These are phyloP conservation scores for Metschnikowia picachoensis DNA, from an alignment of 805 yeast species.

Conservation along the genomic window DNA sequence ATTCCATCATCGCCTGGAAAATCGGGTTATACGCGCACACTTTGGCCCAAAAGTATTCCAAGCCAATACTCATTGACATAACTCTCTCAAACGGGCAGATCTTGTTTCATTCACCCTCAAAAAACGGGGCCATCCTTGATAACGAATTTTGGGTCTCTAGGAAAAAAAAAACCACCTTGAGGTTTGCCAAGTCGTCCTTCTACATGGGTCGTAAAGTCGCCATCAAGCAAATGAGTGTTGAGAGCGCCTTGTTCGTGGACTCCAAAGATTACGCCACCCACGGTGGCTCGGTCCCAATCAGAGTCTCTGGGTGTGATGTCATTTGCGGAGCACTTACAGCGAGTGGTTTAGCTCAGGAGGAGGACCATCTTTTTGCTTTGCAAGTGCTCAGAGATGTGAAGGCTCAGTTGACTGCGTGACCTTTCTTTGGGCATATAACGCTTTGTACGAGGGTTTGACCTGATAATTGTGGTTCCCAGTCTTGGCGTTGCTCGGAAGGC, in stretches of 20 bases:
- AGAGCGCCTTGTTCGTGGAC: constrained; percentile 36
- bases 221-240: constrained; percentile 27
- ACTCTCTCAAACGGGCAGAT: constrained; percentile 43
- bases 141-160: constrained; percentile 53
- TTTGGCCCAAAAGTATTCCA: constrained; percentile 26
- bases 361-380: constrained; percentile 50
- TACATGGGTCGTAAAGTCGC: constrained; percentile 43
- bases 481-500: no score
- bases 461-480: no score
- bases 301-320: constrained; percentile 30
- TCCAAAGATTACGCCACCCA: constrained; percentile 46
- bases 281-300: constrained; percentile 56
- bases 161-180: constrained; percentile 45
- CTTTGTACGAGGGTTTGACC: no score
- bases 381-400: constrained; percentile 22
- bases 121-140: constrained; percentile 39
- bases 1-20: constrained; percentile 41
- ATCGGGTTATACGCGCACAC: constrained; percentile 42
- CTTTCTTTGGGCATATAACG: no score
- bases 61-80: constrained; percentile 46
- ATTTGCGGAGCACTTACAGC: constrained; percentile 49
- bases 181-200: constrained; percentile 48
- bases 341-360: constrained; percentile 53
- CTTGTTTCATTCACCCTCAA: constrained; percentile 42
- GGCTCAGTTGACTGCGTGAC: not conserved